Evolutionary conservation across 2,329 filamentous ascomycete genomes (phyloP).

Genomic region (Endoconidiophora laricicola): DNA sequence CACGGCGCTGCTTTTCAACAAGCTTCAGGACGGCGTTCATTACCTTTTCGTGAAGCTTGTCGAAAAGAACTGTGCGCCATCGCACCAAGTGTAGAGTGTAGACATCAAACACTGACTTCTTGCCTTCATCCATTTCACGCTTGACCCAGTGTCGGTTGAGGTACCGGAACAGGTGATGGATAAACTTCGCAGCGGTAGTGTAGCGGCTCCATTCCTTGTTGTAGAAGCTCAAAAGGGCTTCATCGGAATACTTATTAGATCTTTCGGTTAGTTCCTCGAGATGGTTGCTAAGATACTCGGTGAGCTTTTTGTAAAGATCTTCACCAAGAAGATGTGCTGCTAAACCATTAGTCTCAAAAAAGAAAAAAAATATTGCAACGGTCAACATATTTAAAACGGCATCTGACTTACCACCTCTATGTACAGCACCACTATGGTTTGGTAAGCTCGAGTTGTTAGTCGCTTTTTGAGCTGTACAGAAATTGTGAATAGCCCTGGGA

Average conservation of each 20-base stretch:
- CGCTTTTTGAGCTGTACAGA: constrained; percentile 95
- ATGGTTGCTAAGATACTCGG: constrained; percentile 66
- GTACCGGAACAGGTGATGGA: constrained; percentile 92
- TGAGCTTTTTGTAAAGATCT: constrained; percentile 85
- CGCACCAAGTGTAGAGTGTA: constrained; percentile 93
- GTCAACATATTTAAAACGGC: not conserved
- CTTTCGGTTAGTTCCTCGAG: constrained; percentile 52
- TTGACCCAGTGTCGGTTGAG: constrained; percentile 98
- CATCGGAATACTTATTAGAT: constrained; percentile 69
- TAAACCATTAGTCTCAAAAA: not conserved
- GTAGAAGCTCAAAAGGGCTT: constrained; percentile 80
- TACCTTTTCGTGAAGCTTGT: constrained; percentile 65
- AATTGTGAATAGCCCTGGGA: constrained; percentile 79
- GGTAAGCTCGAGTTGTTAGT: constrained; percentile 23
- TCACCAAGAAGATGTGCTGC: constrained; percentile 85
- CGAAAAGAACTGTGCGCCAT: constrained; percentile 87
- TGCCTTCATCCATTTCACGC: constrained; percentile 94
- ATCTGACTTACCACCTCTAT: constrained; percentile 42
- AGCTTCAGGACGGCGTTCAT: constrained; percentile 92
- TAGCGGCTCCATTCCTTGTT: constrained; percentile 95
- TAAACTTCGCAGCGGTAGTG: constrained; percentile 89
- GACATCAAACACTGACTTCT: constrained; percentile 95
- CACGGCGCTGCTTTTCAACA: constrained; percentile 91
- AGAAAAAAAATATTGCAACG: too few species aligned
- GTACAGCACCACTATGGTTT: constrained; percentile 31